Percentiles rank a stretch among this genome's conserved stretches.
Evolutionary conservation across 768 basidiomycete species (phyloP).

Genomic region (Rubroboletus pulcherrimus): DNA sequence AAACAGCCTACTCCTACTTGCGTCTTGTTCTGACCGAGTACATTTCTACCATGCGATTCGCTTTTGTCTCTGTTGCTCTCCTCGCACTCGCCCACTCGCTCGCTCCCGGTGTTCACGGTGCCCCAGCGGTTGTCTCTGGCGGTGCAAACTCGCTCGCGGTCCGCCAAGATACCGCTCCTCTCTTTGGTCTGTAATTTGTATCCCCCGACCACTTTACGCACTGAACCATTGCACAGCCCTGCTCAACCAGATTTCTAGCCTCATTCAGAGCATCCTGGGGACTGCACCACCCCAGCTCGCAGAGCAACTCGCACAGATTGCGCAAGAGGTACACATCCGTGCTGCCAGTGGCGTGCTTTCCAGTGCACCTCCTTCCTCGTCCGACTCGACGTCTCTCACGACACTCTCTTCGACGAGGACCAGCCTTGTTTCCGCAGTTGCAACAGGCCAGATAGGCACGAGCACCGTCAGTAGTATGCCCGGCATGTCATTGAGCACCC

Average conservation of each 20-base stretch:
- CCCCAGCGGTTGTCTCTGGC: constrained; percentile 9
- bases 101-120: constrained; percentile 14
- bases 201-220: neutral
- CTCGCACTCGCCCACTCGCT: constrained; percentile 17
- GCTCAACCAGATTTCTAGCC: fast-evolving
- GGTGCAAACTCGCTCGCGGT: neutral
- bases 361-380: constrained; percentile 7
- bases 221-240: constrained; percentile 5
- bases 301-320: neutral
- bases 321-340: neutral
- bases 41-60: constrained; percentile 27
- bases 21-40: constrained; percentile 19
- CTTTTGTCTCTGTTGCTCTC: constrained; percentile 16
- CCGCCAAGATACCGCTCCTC: neutral
- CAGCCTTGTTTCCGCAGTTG: neutral
- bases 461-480: neutral
- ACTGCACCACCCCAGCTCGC: neutral
- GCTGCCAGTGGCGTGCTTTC: neutral
- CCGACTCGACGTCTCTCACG: neutral
- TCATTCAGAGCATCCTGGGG: neutral
- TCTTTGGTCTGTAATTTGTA: neutral
- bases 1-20: constrained; percentile 17
- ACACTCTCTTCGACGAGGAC: neutral
- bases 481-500: neutral
- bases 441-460: neutral